Base-by-base conservation (phyloP, 305 asterid genomes). In the Solanum hybrid region DNA sequence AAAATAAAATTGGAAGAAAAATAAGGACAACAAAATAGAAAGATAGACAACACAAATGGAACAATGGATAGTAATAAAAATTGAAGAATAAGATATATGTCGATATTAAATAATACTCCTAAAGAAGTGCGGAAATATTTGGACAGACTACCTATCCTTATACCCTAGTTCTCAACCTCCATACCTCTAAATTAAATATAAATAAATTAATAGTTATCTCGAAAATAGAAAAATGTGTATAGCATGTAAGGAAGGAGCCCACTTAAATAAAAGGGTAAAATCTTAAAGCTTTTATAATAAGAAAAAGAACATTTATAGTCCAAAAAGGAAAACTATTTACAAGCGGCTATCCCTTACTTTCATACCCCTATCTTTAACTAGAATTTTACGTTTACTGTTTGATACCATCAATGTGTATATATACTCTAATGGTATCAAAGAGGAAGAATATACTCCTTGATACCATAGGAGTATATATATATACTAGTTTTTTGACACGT, bases 381-480 rank as follows among this genome's bases (percentile, higher is more conserved):
- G 5, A 4, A 46, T 1, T 13, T 46, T 2, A 6, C 7, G 6
- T n/a, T n/a, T n/a, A 46, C 0, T 46, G 3, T 0, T 14, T 46
- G 20, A 46, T 14, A 14, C 1, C 22, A 46, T 5, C 22, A 46
- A 46, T 5, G 0, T 46, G 1, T 14, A 46, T 14, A 46, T 46
- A 46, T 14, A 46, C 22, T 46, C 8, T 46, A 46, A 46, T 46
- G 22, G 22, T 14, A 46, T 14, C 22, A 46, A 46, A 46, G 22
- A 46, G 22, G 64, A 46, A 16, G 64, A 46, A 46, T 46, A 46
- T 40, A 40, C 16, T 40, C 51, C 51, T 40, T 40, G 51, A 40
- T 40, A 40, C 51, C 51, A 40, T 38, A 3, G 46, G 46, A 38
- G 14, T 38, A 0, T 40, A 1, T 10, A 4, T 40, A 38, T 38